phyloP scores from a whole-genome alignment of 768 basidiomycete species.

The Russula olivacea region DNA sequence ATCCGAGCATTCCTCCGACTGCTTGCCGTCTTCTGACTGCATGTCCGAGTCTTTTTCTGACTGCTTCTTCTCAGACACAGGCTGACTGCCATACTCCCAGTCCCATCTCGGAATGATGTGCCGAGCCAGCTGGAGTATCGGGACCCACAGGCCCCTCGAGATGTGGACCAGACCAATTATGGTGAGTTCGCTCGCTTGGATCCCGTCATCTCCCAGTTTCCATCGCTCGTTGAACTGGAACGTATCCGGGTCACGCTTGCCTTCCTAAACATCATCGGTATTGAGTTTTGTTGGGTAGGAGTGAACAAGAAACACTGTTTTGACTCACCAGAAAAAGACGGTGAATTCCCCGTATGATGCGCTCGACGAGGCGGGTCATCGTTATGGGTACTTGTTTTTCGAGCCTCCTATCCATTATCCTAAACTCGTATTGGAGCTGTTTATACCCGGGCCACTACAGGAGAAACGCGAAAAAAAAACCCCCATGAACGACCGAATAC shows the following conservation, averaged over 20 bases:
- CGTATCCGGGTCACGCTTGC: not conserved
- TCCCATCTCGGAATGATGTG: not conserved
- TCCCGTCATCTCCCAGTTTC: not conserved
- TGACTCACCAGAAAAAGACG: slow-evolving; percentile 1
- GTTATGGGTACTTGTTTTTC: not conserved
- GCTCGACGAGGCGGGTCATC: slow-evolving; percentile 9
- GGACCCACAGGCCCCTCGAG: slow-evolving; percentile 8
- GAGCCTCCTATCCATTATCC: slow-evolving; percentile 7
- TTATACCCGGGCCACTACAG: slow-evolving; percentile 17
- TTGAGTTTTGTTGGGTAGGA: not conserved
- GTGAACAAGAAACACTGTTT: not conserved
- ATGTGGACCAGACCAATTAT: slow-evolving; percentile 7
- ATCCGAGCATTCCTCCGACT: not conserved
- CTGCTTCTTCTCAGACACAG: not conserved
- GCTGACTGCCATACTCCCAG: not conserved
- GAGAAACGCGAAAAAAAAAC: not conserved
- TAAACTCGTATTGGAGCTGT: slow-evolving; percentile 11
- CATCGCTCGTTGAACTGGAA: not conserved
- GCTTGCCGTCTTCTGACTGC: not conserved
- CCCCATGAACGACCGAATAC: not conserved
- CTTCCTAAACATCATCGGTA: not conserved
- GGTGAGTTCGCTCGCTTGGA: not conserved
- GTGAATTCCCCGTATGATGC: not conserved
- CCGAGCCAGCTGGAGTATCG: slow-evolving; percentile 1
- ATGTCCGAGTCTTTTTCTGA: not conserved